phyloP scores from a whole-genome alignment of 257 asterid species.

The Nicotiana tomentosiformis region DNA sequence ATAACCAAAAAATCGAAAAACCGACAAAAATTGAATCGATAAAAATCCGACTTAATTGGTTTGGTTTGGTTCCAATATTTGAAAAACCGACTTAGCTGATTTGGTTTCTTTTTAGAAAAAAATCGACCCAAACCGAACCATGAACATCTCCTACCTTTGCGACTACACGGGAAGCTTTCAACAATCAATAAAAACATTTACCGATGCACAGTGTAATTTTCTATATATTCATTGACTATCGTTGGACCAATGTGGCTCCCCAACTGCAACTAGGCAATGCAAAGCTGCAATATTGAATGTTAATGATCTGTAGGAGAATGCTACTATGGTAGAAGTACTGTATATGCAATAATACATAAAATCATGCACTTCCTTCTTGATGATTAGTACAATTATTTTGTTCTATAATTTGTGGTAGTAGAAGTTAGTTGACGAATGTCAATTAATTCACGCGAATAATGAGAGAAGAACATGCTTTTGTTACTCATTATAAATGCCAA shows the following conservation, averaged over 20 bases:
- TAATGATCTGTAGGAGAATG: neutral
- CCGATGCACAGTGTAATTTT: neutral
- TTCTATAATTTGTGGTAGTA: neutral
- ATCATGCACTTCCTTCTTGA: neutral
- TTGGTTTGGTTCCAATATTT: no score
- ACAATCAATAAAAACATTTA: neutral
- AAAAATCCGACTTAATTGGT: no score
- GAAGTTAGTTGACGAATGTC: neutral
- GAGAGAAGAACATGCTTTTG: neutral
- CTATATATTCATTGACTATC: neutral
- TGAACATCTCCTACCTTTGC: neutral
- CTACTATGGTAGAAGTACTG: neutral
- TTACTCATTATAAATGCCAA: constrained; percentile 5
- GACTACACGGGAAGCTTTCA: neutral
- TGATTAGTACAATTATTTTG: neutral
- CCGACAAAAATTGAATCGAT: no score
- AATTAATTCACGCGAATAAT: neutral
- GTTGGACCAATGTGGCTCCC: neutral
- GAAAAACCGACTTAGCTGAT: no score
- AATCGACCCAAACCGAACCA: no score
- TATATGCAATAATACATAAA: neutral
- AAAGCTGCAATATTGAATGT: neutral
- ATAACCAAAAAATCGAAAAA: no score
- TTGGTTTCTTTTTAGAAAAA: no score
- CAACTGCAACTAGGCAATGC: neutral